Conservation (phyloP, 805 yeast genomes). For the Yarrowia hollandica region DNA sequence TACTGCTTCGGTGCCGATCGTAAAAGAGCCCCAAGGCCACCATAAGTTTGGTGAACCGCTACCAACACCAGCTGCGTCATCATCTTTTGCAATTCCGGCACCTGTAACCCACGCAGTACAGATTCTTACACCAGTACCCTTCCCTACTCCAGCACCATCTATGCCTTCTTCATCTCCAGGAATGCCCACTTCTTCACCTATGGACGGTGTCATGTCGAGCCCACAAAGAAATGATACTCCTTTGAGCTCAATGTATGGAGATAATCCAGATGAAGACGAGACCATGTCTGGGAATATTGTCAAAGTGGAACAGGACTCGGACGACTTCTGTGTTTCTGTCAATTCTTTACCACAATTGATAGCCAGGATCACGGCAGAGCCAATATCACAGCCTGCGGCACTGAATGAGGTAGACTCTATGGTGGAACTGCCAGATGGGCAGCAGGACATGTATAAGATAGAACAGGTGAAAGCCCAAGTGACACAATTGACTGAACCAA, state of each 20-base stretch:
- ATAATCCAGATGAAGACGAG: neutral
- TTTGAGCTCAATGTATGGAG: neutral
- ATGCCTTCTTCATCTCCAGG: conserved; percentile 13
- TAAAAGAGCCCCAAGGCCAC: neutral
- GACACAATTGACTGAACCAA: neutral
- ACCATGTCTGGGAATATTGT: neutral
- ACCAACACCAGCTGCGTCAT: neutral
- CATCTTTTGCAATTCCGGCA: neutral
- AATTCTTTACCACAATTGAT: conserved; percentile 7
- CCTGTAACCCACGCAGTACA: too few species aligned
- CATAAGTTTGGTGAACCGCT: neutral
- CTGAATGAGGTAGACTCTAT: neutral
- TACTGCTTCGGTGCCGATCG: neutral
- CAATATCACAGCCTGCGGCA: neutral
- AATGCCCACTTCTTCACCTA: conserved; percentile 14
- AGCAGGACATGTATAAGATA: neutral
- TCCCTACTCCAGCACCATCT: neutral
- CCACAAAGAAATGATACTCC: neutral
- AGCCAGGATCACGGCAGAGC: neutral
- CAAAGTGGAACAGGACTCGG: neutral
- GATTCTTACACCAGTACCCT: neutral
- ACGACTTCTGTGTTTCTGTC: conserved; percentile 5
- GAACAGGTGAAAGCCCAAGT: neutral
- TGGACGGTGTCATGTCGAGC: conserved; percentile 18
- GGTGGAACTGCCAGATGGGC: neutral